These are phyloP conservation scores for Euphorbia pulcherrima DNA, from an alignment of 345 rosid genomes.

Conservation along the genomic window DNA sequence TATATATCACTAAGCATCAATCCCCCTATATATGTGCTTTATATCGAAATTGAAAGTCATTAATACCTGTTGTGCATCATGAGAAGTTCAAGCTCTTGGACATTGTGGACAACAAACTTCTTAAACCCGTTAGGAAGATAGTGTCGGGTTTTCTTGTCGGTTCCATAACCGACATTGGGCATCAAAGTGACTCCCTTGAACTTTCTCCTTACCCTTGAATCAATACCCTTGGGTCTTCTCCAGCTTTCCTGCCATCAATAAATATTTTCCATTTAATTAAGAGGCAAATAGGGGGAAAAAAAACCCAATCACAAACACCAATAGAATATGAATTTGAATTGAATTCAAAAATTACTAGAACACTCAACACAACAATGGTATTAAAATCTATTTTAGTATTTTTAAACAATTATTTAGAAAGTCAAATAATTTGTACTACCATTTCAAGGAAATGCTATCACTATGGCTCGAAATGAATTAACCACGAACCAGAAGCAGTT, in stretches of 20 bases:
- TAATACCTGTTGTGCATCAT: conserved; percentile 81
- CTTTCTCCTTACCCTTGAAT: conserved; percentile 72
- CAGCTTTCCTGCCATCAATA: conserved; percentile 37
- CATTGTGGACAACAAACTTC: conserved; percentile 64
- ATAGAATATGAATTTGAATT: too few species aligned
- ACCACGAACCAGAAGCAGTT: too few species aligned
- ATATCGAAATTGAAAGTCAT: background rate
- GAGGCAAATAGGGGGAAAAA: too few species aligned
- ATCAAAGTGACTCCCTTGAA: conserved; percentile 62
- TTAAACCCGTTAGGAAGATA: conserved; percentile 67
- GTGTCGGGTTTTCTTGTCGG: conserved; percentile 65
- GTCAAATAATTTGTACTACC: too few species aligned
- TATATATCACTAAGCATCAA: background rate
- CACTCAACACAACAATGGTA: too few species aligned
- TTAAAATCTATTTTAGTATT: too few species aligned
- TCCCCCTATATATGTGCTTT: background rate
- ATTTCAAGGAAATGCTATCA: too few species aligned
- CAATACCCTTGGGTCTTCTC: conserved; percentile 71
- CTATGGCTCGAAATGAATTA: too few species aligned
- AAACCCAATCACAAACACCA: too few species aligned
- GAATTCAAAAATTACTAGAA: too few species aligned
- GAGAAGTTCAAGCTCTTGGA: conserved; percentile 49
- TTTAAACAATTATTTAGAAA: too few species aligned
- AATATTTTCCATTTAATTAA: too few species aligned
- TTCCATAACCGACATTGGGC: conserved; percentile 68